Base-by-base conservation (phyloP, 495 filamentous ascomycete species). In the Melanomma pulvis-pyrius region DNA sequence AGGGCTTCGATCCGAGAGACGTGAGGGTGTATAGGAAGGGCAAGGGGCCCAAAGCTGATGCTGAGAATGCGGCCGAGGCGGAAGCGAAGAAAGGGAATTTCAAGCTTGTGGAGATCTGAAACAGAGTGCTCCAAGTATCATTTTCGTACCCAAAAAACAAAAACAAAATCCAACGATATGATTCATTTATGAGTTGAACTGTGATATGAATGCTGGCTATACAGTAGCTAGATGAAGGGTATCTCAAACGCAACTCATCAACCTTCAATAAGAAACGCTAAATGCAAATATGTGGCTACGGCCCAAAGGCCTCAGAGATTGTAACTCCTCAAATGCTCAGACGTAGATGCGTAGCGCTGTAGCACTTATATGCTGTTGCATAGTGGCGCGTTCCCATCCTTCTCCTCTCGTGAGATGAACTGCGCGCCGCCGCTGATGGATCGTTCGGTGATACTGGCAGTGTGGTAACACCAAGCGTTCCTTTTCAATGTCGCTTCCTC, bases 1-100 rank as follows among this genome's bases (percentile, higher is more conserved):
- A 93, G 1, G 93, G 93, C 1, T 98, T 98, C 74, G 90, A 98
- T 80, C 93, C 93, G 1, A 82, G 88, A 46, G 93, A 98, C 79
- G 82, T 87, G 77, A 86, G 93, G 66, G 92, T 96, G 30, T 86
- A 90, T 74, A 82, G 85, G 60, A 97, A 94, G 76, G 92, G 92
- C 29, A 88, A 73, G 69, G 61, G 56, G 4, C 39, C 49, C 55
- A 97, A 94, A 76, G 90, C 90, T 25, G 87, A 70, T 59, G 30
- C 28, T n/a, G 49, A 56, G 28, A 59, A 21, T 21, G 36, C 46
- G 22, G 30, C 9, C 13, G 36, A 30, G 30, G 28, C 9, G 28
- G 29, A 44, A 21, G 62, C 41, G 62, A 47, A 56, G 44, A 41
- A 12, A 25, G 53, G 12, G 11, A 15, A 25, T 6, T 50, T 50